Base-by-base conservation (phyloP, 352 stramenopile species). In the Peronospora farinosa region DNA sequence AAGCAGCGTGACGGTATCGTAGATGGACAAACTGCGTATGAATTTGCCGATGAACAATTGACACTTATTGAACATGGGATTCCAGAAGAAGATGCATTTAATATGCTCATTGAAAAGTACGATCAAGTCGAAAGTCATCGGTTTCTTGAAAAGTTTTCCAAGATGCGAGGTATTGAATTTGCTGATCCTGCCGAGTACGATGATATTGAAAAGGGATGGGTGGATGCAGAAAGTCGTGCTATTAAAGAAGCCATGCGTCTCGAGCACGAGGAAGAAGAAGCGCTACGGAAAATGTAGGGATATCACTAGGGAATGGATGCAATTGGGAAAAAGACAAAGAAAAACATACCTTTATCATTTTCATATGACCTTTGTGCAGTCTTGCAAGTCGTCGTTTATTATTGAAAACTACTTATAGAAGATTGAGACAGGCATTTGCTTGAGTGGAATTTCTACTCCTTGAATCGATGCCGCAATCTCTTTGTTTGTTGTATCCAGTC, bases 211-310 rank as follows among this genome's bases (percentile, higher is more conserved):
- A 74, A 78, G 50, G 77, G 76, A 47, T 92, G 82, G 82, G 72
- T 86, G n/a, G 72, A 88, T 39, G 69, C 75, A 21, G 80, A 92
- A 59, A 84, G 78, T 33, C 69, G 67, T 15, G 80, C 80, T 47
- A 79, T 92, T 49, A 92, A 92, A 63, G 78, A 92, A 40, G 80
- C 75, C 30, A 89, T 92, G 80, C 80, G 80, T 50, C 65, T 92
- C 42, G 80, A 92, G 59, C 74, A 87, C 54, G 78, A 92, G 52
- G 80, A 92, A 43, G 74, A 83, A 33, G 74, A 89, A 45, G 78
- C 79, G 54, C 51, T 86, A 30, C 74, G 74, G 39, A 72, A 88
- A 57, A 81, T 77, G 65, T 87, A 77, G 62, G 59, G 28, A 39
- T 1, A 50, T 5, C 25, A 25, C 21, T 57, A 44, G 41, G 52